Conservation (phyloP, 192 early-diverging fungal genomes). For the Lobosporangium transversale region DNA sequence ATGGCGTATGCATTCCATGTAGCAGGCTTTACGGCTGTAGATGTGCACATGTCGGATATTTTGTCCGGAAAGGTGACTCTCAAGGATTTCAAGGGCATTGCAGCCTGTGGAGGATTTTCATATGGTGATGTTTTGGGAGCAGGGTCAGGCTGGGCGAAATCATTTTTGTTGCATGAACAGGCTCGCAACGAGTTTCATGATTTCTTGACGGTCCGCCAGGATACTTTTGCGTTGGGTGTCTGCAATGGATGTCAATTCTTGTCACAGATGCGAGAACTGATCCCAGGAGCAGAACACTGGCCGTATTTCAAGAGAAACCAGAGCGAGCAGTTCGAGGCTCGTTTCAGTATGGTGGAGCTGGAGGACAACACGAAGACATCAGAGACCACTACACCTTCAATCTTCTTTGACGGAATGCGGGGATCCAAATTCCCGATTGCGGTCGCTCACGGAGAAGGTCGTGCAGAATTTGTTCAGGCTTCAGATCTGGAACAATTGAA, state of each 20-base stretch:
- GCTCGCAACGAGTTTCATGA: slow-evolving; percentile 77
- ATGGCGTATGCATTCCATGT: slow-evolving; percentile 94
- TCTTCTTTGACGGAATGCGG: slow-evolving; percentile 93
- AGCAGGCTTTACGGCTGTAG: slow-evolving; percentile 93
- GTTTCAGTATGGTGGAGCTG: slow-evolving; percentile 83
- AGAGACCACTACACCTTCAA: slow-evolving; percentile 45
- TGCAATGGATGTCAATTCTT: slow-evolving; percentile 99
- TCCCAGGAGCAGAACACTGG: slow-evolving; percentile 90
- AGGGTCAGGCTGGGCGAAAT: slow-evolving; percentile 98
- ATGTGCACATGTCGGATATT: slow-evolving; percentile 99
- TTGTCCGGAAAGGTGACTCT: slow-evolving; percentile 71
- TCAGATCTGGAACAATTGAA: slow-evolving; percentile 57
- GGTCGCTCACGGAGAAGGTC: slow-evolving; percentile 97
- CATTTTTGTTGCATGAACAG: slow-evolving; percentile 77
- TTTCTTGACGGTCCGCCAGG: slow-evolving; percentile 83
- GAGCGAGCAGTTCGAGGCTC: slow-evolving; percentile 96
- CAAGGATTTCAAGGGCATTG: slow-evolving; percentile 84
- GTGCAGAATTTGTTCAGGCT: slow-evolving; percentile 75
- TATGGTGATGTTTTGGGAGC: slow-evolving; percentile 99
- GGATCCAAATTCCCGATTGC: slow-evolving; percentile 93
- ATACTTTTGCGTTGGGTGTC: slow-evolving; percentile 96
- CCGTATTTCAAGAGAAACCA: slow-evolving; percentile 92
- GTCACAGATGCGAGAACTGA: slow-evolving; percentile 82
- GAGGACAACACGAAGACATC: slow-evolving; percentile 29
- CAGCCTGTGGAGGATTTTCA: slow-evolving; percentile 96